Evolutionary conservation across 495 filamentous ascomycete genomes (phyloP), one percentile per base, ranked within the genome.

Genomic region (Trichoderma gamsii): DNA sequence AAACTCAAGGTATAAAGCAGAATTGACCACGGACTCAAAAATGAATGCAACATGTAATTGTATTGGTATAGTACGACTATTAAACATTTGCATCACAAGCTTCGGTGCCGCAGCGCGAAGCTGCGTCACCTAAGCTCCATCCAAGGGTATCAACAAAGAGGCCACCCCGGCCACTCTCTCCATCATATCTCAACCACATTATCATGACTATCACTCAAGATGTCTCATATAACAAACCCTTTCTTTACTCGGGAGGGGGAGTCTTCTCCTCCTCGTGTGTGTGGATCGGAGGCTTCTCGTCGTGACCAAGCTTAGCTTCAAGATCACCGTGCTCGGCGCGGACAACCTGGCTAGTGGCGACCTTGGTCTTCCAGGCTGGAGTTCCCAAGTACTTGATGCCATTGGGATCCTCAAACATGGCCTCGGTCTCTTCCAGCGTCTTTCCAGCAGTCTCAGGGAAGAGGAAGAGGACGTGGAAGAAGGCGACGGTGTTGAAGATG

Each of bases 391-490:
- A 65, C 32, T 41, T 41, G 35, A 65, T 65, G 35, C 63, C 63
- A 27, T 65, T 65, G 63, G 63, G 63, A 27, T 65, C 63, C 63
- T 41, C 64, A 43, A 65, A 88, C n/a, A 88, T 82, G 56, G 81
- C 81, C 68, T 87, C 85, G 71, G 86, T 80, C 72, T 90, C 88
- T 75, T 90, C 88, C 4, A 94, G 85, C 9, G 90, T 92, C 35
- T 84, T 84, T 68, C 91, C 90, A 76, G 91, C 92, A 0, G 91
- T 93, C 79, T 93, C 90, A 12, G 90, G 90, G 0, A 92, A 84
- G 75, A 83, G 86, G 46, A 92, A 78, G 71, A 86, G 83, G 76
- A 93, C 90, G 79, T 91, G 84, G 41, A 89, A 71, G 38, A 89
- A 83, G 6, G 89, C 90, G 41, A 86, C 80, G 8, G 87, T 80